Evolutionary conservation across 805 yeast genomes (phyloP).

Genomic region (Metschnikowia anglica): DNA sequence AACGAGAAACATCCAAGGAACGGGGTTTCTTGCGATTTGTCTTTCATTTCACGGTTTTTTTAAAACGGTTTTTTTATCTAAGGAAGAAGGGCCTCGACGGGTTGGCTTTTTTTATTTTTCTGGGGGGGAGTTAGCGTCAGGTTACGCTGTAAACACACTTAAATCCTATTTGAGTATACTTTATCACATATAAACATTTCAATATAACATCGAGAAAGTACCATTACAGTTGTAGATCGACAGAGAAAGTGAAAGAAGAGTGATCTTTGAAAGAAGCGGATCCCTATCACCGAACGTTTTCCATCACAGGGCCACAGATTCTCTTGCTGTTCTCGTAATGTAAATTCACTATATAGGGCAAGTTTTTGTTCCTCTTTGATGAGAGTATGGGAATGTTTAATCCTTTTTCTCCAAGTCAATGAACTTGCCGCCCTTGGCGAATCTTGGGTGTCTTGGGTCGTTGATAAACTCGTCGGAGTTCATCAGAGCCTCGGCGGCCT

Average conservation of each 20-base stretch:
- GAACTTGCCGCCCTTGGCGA: slow-evolving; percentile 50
- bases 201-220: no score
- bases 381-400: slow-evolving; percentile 7
- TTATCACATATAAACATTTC: no score
- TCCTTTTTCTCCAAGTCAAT: slow-evolving; percentile 32
- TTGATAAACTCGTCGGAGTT: slow-evolving; percentile 80
- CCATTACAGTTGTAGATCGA: no score
- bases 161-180: no score
- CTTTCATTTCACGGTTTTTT: not conserved
- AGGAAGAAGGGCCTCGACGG: not conserved
- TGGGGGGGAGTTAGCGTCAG: slow-evolving; percentile 6
- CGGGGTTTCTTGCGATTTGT: not conserved
- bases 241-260: no score
- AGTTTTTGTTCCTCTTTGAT: not conserved
- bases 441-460: slow-evolving; percentile 96
- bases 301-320: no score
- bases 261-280: no score
- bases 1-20: not conserved
- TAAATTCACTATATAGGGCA: slow-evolving; percentile 7
- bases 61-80: not conserved
- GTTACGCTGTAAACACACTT: slow-evolving; percentile 1
- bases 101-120: not conserved
- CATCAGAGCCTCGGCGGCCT: slow-evolving; percentile 66
- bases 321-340: slow-evolving; percentile 1
- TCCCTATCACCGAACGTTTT: no score